Percentiles rank a stretch among this genome's conserved stretches.
Conservation (phyloP, 2,329 filamentous ascomycete genomes). For the Diaporthe ampelina region DNA sequence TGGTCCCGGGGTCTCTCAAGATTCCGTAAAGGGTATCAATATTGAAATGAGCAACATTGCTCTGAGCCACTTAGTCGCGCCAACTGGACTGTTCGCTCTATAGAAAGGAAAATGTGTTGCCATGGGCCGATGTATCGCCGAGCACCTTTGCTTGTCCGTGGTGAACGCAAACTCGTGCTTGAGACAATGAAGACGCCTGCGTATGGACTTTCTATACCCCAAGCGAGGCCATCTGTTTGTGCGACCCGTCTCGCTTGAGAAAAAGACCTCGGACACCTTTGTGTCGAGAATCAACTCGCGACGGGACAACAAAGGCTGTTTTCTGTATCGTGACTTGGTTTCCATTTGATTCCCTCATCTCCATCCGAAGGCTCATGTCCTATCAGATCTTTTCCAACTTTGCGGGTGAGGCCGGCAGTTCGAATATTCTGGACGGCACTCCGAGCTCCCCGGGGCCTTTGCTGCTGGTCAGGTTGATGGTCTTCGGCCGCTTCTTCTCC, state of each 20-base stretch:
- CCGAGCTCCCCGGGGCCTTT: constrained; percentile 12
- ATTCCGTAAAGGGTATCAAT: background rate
- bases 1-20: background rate
- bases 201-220: background rate
- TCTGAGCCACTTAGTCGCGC: background rate
- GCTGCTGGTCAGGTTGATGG: constrained; percentile 13
- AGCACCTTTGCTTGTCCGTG: background rate
- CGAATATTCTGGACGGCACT: constrained; percentile 18
- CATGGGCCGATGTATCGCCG: too few species aligned
- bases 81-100: background rate
- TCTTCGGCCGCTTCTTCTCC: constrained; percentile 23
- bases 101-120: background rate
- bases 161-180: background rate
- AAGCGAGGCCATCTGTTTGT: background rate
- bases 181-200: background rate
- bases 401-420: constrained; percentile 19
- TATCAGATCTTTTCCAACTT: constrained; percentile 21
- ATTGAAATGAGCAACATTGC: background rate
- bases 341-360: background rate
- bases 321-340: constrained; percentile 1
- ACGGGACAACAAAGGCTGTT: background rate
- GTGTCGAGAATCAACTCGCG: background rate
- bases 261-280: too few species aligned
- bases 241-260: background rate
- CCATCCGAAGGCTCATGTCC: background rate